phyloP scores from a whole-genome alignment of 768 basidiomycete genomes.

The Boletus tomentosulus region DNA sequence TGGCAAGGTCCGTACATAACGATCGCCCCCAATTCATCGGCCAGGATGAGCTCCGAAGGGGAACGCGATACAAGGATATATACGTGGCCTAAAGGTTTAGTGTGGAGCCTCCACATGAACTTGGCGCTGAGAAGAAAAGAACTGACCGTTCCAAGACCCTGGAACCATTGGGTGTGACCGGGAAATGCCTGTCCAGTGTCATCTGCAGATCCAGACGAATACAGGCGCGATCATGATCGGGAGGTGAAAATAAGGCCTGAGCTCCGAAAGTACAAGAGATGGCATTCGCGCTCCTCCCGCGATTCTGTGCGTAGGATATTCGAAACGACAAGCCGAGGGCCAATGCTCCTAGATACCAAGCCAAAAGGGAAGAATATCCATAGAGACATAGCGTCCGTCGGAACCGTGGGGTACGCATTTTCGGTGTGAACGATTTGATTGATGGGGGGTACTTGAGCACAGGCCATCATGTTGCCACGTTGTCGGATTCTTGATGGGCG shows the following conservation, averaged over 20 bases:
- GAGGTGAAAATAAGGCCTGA: constrained; percentile 1
- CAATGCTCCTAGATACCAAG: not conserved
- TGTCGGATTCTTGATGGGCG: constrained; percentile 13
- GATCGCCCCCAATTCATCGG: not conserved
- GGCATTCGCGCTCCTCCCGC: constrained; percentile 2
- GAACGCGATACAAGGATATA: not conserved
- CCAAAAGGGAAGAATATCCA: not conserved
- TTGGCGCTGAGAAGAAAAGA: not conserved
- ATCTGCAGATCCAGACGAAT: constrained; percentile 13
- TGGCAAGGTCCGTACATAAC: not conserved
- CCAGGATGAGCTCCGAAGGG: not conserved
- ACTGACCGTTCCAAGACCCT: not conserved
- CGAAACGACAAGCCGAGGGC: not conserved
- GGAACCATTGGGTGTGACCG: not conserved
- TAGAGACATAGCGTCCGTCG: not conserved
- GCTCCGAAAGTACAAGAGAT: not conserved
- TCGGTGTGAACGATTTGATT: constrained; percentile 1
- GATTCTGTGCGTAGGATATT: not conserved
- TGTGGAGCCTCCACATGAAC: constrained; percentile 1
- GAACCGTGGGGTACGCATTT: not conserved
- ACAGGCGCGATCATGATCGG: constrained; percentile 23
- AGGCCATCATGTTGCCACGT: constrained; percentile 17
- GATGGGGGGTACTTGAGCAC: constrained; percentile 3
- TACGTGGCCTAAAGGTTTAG: not conserved
- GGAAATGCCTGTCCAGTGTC: not conserved